Evolutionary conservation across 345 rosid species (phyloP), one percentile per base, ranked within the genome.

Genomic region (Populus alba): DNA sequence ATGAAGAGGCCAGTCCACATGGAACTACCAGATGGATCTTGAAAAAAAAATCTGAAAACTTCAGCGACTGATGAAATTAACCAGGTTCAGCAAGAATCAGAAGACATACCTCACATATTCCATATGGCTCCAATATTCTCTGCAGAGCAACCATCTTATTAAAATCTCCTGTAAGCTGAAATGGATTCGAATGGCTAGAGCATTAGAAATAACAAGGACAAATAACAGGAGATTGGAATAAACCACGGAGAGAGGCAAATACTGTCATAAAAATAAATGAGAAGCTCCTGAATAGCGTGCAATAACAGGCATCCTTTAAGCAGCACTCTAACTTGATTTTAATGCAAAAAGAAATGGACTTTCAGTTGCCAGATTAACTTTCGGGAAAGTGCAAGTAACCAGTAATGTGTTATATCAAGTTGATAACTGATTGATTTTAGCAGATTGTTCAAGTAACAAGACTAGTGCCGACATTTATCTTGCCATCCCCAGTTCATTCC

Each of bases 61-160:
- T 57, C 29, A 9, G 63, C 25, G 6, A 57, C 63, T 57, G 23
- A 25, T n/a, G 27, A 57, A n/a, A 57, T 57, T n/a, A 57, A 57
- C 29, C 27, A n/a, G n/a, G 29, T n/a, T 13, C 63, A 8, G 39
- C 38, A 29, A 72, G 59, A 75, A 68, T 70, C 8, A 35, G 47
- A 35, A 27, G 65, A 78, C 71, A 62, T 62, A 90, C 96, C 96
- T 91, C 93, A 43, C 93, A 91, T 78, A 91, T 89, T 66, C 96
- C 93, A 27, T 80, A 91, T 75, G 87, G 86, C 78, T 89, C 91
- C 71, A 91, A 77, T 57, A 86, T 75, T 35, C 77, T 80, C 85
- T 90, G 96, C 67, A 91, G 74, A 7, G 95, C 95, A 81, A 82
- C 90, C 87, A 90, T 90, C 85, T 88, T 91, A 77, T 81, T 82